Evolutionary conservation across 2,329 filamentous ascomycete species (phyloP).

Genomic region (Apiospora malaysiana): DNA sequence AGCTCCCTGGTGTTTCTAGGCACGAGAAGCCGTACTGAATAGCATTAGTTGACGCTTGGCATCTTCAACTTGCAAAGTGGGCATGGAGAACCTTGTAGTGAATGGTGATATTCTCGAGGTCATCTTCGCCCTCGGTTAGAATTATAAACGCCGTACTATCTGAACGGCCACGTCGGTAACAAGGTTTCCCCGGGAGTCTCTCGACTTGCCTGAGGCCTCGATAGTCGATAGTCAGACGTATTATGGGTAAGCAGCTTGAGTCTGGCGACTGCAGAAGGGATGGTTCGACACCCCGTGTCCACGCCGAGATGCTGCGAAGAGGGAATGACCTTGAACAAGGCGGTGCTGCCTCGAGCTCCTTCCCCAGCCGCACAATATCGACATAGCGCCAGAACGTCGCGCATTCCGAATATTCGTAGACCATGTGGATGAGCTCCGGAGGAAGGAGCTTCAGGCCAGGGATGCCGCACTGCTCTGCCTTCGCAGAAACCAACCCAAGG

Average conservation of each 20-base stretch:
- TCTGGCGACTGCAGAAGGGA: not conserved
- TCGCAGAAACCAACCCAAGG: not conserved
- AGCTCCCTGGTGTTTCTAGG: not conserved
- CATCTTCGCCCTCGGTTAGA: not conserved
- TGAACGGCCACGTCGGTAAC: not conserved
- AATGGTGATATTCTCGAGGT: slow-evolving; percentile 4
- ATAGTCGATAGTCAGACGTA: slow-evolving; percentile 19
- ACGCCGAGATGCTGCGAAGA: not conserved
- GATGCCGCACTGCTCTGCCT: not conserved
- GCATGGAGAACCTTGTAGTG: slow-evolving; percentile 12
- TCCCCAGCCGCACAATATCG: not conserved
- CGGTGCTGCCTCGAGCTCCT: not conserved
- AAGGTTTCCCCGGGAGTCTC: not conserved
- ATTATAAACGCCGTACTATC: not conserved
- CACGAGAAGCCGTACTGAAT: slow-evolving; percentile 15
- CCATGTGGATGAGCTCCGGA: slow-evolving; percentile 13
- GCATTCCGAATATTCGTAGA: not conserved
- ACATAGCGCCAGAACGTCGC: slow-evolving; percentile 14
- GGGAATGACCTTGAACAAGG: not conserved
- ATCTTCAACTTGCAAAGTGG: not conserved
- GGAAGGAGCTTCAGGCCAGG: not conserved
- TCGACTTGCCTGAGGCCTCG: slow-evolving; percentile 15
- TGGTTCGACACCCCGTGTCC: not conserved
- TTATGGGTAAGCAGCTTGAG: not conserved
- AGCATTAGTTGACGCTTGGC: not conserved